Conservation (phyloP, 129 eudicot species). For the Scalesia atractyloides region DNA sequence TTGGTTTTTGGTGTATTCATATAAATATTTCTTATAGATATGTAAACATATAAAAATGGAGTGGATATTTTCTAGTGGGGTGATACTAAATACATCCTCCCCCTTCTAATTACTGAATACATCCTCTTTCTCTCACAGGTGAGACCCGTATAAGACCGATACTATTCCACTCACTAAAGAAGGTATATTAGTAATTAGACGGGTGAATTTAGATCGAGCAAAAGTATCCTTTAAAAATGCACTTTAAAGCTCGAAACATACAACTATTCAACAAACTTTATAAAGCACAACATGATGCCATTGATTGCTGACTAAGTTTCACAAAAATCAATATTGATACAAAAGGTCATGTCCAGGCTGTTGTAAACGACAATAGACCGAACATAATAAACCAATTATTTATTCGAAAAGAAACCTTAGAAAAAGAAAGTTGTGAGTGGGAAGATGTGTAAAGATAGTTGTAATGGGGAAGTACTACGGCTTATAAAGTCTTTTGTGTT, state of each 20-base stretch:
- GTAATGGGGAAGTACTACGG: slow-evolving; percentile 23
- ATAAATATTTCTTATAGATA: not conserved
- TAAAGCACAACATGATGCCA: slow-evolving; percentile 10
- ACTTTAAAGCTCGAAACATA: not conserved
- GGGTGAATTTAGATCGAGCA: too few species aligned
- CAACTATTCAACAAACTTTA: not conserved
- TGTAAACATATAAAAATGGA: not conserved
- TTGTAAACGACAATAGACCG: slow-evolving; percentile 9
- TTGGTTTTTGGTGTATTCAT: too few species aligned
- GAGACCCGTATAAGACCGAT: too few species aligned
- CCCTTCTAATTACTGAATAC: too few species aligned
- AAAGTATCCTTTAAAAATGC: not conserved
- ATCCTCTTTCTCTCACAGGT: too few species aligned
- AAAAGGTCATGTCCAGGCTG: slow-evolving; percentile 6
- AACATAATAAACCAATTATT: not conserved
- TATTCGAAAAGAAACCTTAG: not conserved
- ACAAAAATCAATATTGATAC: slow-evolving; percentile 11
- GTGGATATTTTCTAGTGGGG: not conserved
- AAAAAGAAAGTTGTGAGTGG: slow-evolving; percentile 4
- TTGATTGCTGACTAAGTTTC: slow-evolving; percentile 23
- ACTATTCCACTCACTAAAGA: too few species aligned
- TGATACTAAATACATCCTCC: too few species aligned
- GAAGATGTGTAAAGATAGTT: slow-evolving; percentile 28
- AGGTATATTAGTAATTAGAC: too few species aligned
- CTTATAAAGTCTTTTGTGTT: slow-evolving; percentile 6